Conservation (phyloP, 2,329 filamentous ascomycete genomes). For the Fusarium keratoplasticum region DNA sequence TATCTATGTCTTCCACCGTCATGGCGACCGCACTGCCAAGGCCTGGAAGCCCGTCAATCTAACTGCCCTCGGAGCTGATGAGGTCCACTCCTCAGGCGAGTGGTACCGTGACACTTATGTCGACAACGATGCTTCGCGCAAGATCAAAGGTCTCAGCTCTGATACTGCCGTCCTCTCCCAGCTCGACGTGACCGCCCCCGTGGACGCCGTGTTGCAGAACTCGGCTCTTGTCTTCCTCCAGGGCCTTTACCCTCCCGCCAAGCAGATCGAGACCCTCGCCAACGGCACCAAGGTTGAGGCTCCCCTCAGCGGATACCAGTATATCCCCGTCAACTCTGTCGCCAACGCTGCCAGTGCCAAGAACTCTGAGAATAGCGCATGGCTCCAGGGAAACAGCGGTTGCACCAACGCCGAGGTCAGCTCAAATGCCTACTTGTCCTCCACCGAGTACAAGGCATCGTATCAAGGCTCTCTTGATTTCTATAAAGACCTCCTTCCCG, state of each 20-base stretch:
- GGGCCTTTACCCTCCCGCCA: constrained; percentile 85
- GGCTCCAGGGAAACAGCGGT: constrained; percentile 69
- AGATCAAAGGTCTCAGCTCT: constrained; percentile 74
- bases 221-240: constrained; percentile 86
- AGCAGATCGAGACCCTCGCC: constrained; percentile 70
- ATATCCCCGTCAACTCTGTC: constrained; percentile 78
- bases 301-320: constrained; percentile 84
- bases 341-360: constrained; percentile 64
- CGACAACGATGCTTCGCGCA: constrained; percentile 64
- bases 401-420: constrained; percentile 67
- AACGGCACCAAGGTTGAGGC: constrained; percentile 75
- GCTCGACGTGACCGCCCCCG: constrained; percentile 77
- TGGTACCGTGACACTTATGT: constrained; percentile 86
- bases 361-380: constrained; percentile 66
- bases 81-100: constrained; percentile 78
- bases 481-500: constrained; percentile 64
- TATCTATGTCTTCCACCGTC: constrained; percentile 87
- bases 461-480: constrained; percentile 69
- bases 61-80: constrained; percentile 81
- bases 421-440: constrained; percentile 66
- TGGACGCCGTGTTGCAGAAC: constrained; percentile 82
- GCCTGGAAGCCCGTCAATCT: constrained; percentile 75
- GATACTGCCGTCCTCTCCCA: constrained; percentile 77
- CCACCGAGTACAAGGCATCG: constrained; percentile 57
- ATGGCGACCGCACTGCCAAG: constrained; percentile 90